Evolutionary conservation across 2,329 filamentous ascomycete species (phyloP), one percentile per base, ranked within the genome.

Genomic region (Diaporthe ilicicola): DNA sequence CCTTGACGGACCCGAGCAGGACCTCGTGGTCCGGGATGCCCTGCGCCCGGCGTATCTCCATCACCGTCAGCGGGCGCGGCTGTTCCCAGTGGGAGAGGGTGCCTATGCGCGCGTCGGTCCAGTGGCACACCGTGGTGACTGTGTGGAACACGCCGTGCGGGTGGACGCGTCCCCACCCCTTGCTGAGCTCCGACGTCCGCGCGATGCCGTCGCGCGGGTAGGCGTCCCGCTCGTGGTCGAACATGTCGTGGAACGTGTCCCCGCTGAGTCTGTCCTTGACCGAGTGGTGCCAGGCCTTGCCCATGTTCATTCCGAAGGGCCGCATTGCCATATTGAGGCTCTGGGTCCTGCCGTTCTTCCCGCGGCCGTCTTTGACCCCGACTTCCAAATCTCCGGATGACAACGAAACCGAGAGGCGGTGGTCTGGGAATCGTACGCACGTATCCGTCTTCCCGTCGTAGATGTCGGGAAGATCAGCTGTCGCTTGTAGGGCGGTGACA

Each of bases 1-100:
- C 82, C 0, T 46, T 12, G 0, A 85, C 78, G 0, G 67, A 76
- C 0, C 93, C 93, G 1, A 95, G 79, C 0, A 97, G 78, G 0
- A 95, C 86, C 70, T 95, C 93, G 7, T 90, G 74, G 69, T 95
- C 92, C 0, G 85, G 89, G 50, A 92, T 90, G 0, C 92, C 91
- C 78, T 96, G 93, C 0, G 90, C 91, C 1, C 92, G 83, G 1
- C 91, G 82, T 0, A 85, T 88, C 78, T 96, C 94, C 82, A 91
- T 84, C 2, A 95, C 79, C 0, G 87, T 90, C 0, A 93, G 75
- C 0, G 86, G 79, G 0, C 94, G 85, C 22, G 87, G 81, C 73
- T 95, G 86, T 0, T 83, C 77, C 89, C 91, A 95, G 77, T 96
- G 93, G 8, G 94, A 74, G 0, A 82, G 76, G 7, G 51, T 42